phyloP scores from a whole-genome alignment of 768 basidiomycete genomes.

The Rhizopogon vesiculosus region DNA sequence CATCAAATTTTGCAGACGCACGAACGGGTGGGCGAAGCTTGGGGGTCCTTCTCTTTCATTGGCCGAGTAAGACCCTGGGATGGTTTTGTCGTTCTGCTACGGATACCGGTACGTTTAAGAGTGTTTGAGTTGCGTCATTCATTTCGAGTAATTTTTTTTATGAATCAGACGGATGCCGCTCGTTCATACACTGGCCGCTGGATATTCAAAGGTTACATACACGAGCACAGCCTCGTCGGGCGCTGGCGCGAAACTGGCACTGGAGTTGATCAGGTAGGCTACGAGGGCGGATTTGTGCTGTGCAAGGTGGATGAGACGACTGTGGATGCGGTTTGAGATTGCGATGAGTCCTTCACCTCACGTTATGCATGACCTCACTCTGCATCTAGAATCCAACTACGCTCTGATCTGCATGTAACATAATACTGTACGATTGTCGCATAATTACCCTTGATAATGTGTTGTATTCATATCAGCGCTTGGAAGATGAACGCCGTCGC shows the following conservation, averaged over 20 bases:
- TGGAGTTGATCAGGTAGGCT: constrained; percentile 33
- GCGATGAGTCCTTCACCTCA: background rate
- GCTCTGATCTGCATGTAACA: too few relatives aligned
- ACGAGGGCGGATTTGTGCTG: constrained; percentile 45
- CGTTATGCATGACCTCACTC: constrained; percentile 6
- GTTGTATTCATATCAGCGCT: background rate
- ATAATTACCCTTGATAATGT: background rate
- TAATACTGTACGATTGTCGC: constrained; percentile 8
- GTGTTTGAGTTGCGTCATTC: background rate
- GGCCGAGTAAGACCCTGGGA: constrained; percentile 52
- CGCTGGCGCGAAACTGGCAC: constrained; percentile 51
- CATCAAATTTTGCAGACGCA: constrained; percentile 29
- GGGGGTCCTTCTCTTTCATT: constrained; percentile 42
- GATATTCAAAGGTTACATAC: constrained; percentile 51
- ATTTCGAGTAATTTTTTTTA: constrained; percentile 3
- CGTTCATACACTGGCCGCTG: constrained; percentile 34
- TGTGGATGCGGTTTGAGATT: background rate
- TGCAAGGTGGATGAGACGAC: constrained; percentile 26
- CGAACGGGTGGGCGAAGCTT: constrained; percentile 40
- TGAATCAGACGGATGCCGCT: constrained; percentile 29
- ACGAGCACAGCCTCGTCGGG: constrained; percentile 46
- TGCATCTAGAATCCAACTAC: background rate
- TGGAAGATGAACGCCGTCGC: background rate
- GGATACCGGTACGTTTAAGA: constrained; percentile 35
- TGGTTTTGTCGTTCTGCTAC: constrained; percentile 42